These are phyloP conservation scores for Cyclospora cayetanensis DNA, from an alignment of 169 alveolate genomes.

Conservation along the genomic window DNA sequence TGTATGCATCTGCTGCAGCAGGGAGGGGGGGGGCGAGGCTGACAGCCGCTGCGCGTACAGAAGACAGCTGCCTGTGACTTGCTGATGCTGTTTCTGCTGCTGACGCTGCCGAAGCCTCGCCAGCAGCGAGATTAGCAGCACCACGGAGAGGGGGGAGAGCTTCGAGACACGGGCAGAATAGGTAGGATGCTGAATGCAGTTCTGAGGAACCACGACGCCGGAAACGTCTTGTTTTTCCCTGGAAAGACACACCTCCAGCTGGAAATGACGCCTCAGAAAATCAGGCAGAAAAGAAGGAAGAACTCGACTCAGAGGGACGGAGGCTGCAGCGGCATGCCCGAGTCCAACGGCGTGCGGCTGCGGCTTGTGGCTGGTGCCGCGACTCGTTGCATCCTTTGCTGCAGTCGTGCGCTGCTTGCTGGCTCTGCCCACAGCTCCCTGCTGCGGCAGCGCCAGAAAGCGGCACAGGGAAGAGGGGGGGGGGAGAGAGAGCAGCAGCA, in stretches of 20 bases:
- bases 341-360: not conserved
- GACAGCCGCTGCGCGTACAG: slow-evolving; percentile 32
- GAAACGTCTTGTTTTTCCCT: not conserved
- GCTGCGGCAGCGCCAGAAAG: slow-evolving; percentile 26
- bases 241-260: not conserved
- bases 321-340: not conserved
- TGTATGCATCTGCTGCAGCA: slow-evolving; percentile 51
- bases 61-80: not conserved
- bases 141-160: not conserved
- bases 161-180: not conserved
- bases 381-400: not conserved
- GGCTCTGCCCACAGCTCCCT: no score
- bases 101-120: slow-evolving; percentile 47
- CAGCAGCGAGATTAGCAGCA: not conserved
- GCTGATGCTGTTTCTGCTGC: slow-evolving; percentile 60
- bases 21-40: slow-evolving; percentile 40
- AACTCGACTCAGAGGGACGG: not conserved
- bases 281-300: slow-evolving; percentile 4
- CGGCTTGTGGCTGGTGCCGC: slow-evolving; percentile 15
- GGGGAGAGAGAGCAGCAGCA: slow-evolving; percentile 9
- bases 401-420: slow-evolving; percentile 29
- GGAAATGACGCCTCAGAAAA: not conserved
- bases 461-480: slow-evolving; percentile 43
- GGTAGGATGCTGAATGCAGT: not conserved
- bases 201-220: not conserved